These are phyloP conservation scores for Colletotrichum sublineola DNA, from an alignment of 2,329 filamentous ascomycete genomes.

Conservation along the genomic window DNA sequence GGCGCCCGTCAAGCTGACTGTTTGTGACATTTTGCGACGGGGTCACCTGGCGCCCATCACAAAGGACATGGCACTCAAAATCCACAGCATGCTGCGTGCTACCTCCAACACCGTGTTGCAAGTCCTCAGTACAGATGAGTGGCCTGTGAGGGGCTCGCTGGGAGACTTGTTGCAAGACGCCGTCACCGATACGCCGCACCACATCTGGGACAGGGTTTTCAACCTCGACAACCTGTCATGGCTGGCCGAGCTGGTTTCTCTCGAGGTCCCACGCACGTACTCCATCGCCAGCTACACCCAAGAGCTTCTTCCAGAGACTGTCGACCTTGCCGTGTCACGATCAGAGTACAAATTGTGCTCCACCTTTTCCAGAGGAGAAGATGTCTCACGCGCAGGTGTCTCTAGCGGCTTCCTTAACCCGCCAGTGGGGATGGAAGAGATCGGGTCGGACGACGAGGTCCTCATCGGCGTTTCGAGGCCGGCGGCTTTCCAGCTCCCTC, in stretches of 20 bases:
- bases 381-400: constrained; percentile 58
- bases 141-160: constrained; percentile 64
- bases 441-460: constrained; percentile 61
- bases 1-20: constrained; percentile 51
- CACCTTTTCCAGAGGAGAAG: constrained; percentile 53
- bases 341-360: constrained; percentile 64
- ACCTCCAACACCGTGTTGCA: constrained; percentile 64
- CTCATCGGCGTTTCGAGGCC: constrained; percentile 66
- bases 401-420: constrained; percentile 68
- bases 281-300: constrained; percentile 65
- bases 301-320: constrained; percentile 63
- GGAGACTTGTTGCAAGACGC: constrained; percentile 65
- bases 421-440: constrained; percentile 52
- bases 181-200: constrained; percentile 60
- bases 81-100: constrained; percentile 62
- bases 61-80: constrained; percentile 61
- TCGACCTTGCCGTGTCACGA: constrained; percentile 65
- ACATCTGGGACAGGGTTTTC: constrained; percentile 66
- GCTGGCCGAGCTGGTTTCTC: constrained; percentile 60
- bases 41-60: constrained; percentile 66
- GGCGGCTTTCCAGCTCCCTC: constrained; percentile 64
- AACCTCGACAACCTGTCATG: constrained; percentile 59
- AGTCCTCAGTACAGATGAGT: constrained; percentile 63
- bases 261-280: constrained; percentile 67
- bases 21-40: constrained; percentile 64